Base-by-base conservation (phyloP, 345 rosid genomes). In the Hibiscus trionum region DNA sequence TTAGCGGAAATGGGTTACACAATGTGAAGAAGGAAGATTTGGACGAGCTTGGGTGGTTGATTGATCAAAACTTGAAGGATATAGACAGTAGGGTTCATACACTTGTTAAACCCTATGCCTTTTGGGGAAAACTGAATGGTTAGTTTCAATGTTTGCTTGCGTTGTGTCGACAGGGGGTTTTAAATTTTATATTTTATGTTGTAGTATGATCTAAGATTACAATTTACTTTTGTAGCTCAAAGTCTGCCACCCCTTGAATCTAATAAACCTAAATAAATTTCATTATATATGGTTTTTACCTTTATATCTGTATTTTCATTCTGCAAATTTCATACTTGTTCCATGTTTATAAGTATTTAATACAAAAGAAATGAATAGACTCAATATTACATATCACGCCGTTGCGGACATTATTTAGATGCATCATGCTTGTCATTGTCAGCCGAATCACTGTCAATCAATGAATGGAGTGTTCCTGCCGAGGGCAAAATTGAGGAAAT, bases 41-140 rank as follows among this genome's bases (percentile, higher is more conserved):
- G 24, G 75, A 79, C 8, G 81, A 73, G 60, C 35, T 39, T 2
- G 44, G 44, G 11, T 39, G 0, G 73, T 35, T 77, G 4, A 47
- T 78, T 39, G 76, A 83, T 3, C 78, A 79, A 2, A 1, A 77
- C 61, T 47, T 74, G n/a, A 81, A 73, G 56, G 81, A 79, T 1
- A 39, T 39, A 39, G 9, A 73, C 7, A 69, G 64, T 17, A 73
- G 46, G 71, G 4, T 49, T 0, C 57, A 17, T 52, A 7, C 1
- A 10, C 57, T 52, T 52, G 6, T 17, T 6, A n/a, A 52, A 52
- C 17, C 10, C 14, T 44, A 11, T 11, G 14, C 14, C 12, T 82
- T 0, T 52, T 7, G 44, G 57, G 57, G 3, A 5, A 52, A 15
- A 52, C 5, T n/a, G 0, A 9, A 16, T 1, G 0, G 2, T n/a